Evolutionary conservation across 2,329 filamentous ascomycete genomes (phyloP), one percentile per base, ranked within the genome.

Genomic region (Rhinocladiella mackenziei): DNA sequence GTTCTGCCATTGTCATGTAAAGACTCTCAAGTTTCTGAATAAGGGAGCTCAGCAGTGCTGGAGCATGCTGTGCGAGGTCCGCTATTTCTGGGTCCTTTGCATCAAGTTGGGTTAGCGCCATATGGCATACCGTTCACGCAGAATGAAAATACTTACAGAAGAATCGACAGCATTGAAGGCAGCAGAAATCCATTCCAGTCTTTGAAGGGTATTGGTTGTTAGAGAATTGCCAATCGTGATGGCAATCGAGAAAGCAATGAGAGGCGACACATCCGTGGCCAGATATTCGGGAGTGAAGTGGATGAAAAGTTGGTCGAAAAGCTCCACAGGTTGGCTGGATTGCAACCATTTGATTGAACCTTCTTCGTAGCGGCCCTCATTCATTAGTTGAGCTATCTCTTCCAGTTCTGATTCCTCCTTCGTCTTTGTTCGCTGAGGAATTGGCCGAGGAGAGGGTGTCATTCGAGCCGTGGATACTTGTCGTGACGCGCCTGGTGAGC

Each of bases 281-380:
- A 83, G 65, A 60, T 79, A 83, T 6, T 65, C 62, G 1, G 79
- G 78, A 48, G 76, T 74, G 55, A 75, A 69, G 42, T 70, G 72
- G 15, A 77, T 69, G 57, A 83, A 82, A 39, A 81, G 68, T 19
- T 72, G 69, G 60, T 81, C 77, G 58, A 82, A 83, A n/a, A 83
- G 66, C 33, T 76, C 72, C 11, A 70, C 68, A 53, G 80, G 76
- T 43, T 75, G 73, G 22, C 65, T 60, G 4, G 79, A 83, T 65
- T 81, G 78, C 35, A 83, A 67, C 80, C 80, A 83, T 69, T 64
- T 70, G 29, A 73, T 61, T 3, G 68, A 68, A 17, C 62, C 70
- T 44, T 69, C 69, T 54, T 73, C 71, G 36, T 63, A 67, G 34
- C 58, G 60, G 15, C 63, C 62, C 5, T 62, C 56, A 5, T 60